Base-by-base conservation (phyloP, 495 filamentous ascomycete genomes). In the Emericellopsis terricola region DNA sequence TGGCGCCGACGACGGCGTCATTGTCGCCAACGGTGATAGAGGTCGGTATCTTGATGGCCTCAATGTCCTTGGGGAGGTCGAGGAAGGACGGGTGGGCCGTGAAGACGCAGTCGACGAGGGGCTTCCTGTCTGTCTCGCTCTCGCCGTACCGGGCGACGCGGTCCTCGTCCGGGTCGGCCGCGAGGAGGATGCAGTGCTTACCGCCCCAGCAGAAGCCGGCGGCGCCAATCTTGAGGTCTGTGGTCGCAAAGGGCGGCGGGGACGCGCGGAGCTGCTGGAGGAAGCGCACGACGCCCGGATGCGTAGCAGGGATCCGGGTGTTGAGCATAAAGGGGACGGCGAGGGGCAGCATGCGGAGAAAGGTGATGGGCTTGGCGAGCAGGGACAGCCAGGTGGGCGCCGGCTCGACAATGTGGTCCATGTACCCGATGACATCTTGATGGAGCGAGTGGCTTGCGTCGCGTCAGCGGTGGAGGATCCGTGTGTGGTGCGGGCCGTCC, bases 171-270 rank as follows among this genome's bases (percentile, higher is more conserved):
- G n/a, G n/a, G n/a, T n/a, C n/a, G n/a, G n/a, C n/a, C 3, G 57
- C 53, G 4, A 73, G 51, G 13, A 51, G 38, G 3, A 65, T 38
- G 0, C 57, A 45, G 38, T 69, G 56, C 36, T 61, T 62, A 2
- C 69, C 73, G 21, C 71, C 71, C 70, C 68, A 76, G 46, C 70
- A 74, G 43, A 68, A 75, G 0, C 72, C 72, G 0, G 67, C 62
- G 1, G 53, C 55, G 19, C 60, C 64, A 29, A 75, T 33, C 29
- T 41, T 44, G 34, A 34, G 14, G 6, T 21, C 18, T 23, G 28
- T 2, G 16, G 35, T 23, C 9, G 8, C 16, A 13, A 37, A 35
- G 2, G 11, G 9, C 2, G 30, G 4, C 41, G 36, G 45, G 45
- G 32, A 39, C 37, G 24, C 40, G 37, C 68, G 62, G 1, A 72